phyloP scores from a whole-genome alignment of 768 basidiomycete genomes.

The Auriscalpium microsporum region DNA sequence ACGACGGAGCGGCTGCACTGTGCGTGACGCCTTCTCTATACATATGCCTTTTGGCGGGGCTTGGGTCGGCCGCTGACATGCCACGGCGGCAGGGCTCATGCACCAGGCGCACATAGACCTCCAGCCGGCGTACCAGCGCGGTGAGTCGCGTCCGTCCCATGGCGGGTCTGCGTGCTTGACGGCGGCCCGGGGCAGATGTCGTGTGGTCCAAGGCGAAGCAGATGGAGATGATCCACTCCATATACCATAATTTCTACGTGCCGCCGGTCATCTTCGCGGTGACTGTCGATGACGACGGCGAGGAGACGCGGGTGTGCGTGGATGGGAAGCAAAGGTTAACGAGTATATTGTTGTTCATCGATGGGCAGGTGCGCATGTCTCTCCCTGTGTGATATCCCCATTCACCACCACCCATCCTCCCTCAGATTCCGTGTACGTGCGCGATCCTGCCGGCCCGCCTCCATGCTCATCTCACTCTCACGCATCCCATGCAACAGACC shows the following conservation, averaged over 20 bases:
- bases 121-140: constrained; percentile 66
- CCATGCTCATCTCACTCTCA: constrained; percentile 18
- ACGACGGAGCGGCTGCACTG: background rate
- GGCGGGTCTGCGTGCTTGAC: background rate
- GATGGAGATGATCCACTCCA: constrained; percentile 41
- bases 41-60: background rate
- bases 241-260: constrained; percentile 46
- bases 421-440: constrained; percentile 47
- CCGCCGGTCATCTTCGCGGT: constrained; percentile 44
- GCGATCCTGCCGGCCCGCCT: constrained; percentile 1
- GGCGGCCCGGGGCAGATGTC: constrained; percentile 47
- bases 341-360: constrained; percentile 36
- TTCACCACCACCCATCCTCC: background rate
- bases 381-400: background rate
- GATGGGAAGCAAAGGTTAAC: constrained; percentile 49
- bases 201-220: constrained; percentile 73
- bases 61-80: background rate
- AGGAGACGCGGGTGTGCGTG: constrained; percentile 37
- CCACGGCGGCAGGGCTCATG: constrained; percentile 41
- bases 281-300: constrained; percentile 29
- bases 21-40: background rate
- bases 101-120: constrained; percentile 66
- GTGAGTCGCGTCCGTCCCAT: constrained; percentile 25
- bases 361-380: constrained; percentile 31
- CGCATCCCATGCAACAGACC: constrained; percentile 32